Conservation (phyloP, 345 rosid species). For the Turnera subulata region DNA sequence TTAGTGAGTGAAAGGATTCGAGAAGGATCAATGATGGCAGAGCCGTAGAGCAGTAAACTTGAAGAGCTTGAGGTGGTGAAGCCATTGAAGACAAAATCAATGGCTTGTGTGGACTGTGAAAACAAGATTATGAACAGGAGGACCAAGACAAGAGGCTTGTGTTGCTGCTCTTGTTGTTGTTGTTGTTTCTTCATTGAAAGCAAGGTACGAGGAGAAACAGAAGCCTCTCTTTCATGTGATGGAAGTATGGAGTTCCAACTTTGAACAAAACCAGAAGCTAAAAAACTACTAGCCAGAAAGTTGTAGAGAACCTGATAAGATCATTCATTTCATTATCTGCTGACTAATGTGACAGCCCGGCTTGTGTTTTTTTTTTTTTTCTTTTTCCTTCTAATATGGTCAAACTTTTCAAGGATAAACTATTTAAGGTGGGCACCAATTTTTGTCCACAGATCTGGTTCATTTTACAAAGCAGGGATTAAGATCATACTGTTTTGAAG, state of each 20-base stretch:
- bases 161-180: neutral
- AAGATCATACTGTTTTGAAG: too few relatives aligned
- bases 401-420: too few relatives aligned
- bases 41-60: conserved; percentile 37
- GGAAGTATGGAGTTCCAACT: too few relatives aligned
- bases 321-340: too few relatives aligned
- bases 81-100: conserved; percentile 67
- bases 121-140: conserved; percentile 6
- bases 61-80: conserved; percentile 40
- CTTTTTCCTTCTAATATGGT: too few relatives aligned
- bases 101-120: conserved; percentile 27
- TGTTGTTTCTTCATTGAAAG: conserved; percentile 21
- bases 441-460: too few relatives aligned
- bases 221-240: conserved; percentile 4
- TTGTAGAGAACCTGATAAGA: too few relatives aligned
- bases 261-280: neutral
- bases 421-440: too few relatives aligned
- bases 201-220: neutral
- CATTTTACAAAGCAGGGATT: too few relatives aligned
- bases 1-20: conserved; percentile 60
- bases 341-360: too few relatives aligned
- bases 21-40: conserved; percentile 45
- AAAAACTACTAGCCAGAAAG: too few relatives aligned
- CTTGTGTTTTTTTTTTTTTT: too few relatives aligned
- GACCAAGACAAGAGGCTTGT: conserved; percentile 3